Evolutionary conservation across 73 alveolate species (phyloP).

Genomic region (Paramecium pentaurelia): DNA sequence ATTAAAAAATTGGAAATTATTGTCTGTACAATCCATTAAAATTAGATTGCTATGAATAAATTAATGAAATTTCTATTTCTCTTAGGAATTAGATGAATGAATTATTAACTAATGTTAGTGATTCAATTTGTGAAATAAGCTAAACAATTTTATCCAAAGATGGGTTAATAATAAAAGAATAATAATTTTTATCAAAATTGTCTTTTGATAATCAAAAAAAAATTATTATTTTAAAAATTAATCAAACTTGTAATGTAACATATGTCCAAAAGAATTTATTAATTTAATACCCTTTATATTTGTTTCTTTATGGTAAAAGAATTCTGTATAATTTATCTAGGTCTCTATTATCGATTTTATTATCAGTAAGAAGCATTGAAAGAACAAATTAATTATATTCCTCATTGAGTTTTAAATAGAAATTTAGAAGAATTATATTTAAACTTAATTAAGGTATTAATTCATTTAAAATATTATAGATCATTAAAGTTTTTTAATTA

Average conservation of each 20-base stretch:
- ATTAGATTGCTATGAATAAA: neutral
- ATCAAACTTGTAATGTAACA: neutral
- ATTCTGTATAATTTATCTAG: neutral
- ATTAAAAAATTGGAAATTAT: neutral
- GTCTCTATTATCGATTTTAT: neutral
- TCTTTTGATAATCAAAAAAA: neutral
- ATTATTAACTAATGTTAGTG: neutral
- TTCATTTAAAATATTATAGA: neutral
- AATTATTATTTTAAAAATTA: neutral
- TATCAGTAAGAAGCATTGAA: neutral
- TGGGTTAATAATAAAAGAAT: neutral
- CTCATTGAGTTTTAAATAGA: neutral
- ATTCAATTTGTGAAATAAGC: neutral
- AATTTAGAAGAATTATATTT: neutral
- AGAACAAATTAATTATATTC: neutral
- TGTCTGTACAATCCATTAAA: neutral
- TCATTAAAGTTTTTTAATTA: neutral
- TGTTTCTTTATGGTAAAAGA: neutral
- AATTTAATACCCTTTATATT: neutral
- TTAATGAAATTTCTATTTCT: neutral
- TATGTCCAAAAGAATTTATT: neutral
- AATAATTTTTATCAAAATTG: neutral
- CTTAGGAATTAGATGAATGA: neutral
- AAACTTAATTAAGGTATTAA: neutral
- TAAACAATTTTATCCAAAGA: neutral